These are phyloP conservation scores for Beauveria pseudobassiana DNA, from an alignment of 2,329 filamentous ascomycete genomes.

Conservation along the genomic window DNA sequence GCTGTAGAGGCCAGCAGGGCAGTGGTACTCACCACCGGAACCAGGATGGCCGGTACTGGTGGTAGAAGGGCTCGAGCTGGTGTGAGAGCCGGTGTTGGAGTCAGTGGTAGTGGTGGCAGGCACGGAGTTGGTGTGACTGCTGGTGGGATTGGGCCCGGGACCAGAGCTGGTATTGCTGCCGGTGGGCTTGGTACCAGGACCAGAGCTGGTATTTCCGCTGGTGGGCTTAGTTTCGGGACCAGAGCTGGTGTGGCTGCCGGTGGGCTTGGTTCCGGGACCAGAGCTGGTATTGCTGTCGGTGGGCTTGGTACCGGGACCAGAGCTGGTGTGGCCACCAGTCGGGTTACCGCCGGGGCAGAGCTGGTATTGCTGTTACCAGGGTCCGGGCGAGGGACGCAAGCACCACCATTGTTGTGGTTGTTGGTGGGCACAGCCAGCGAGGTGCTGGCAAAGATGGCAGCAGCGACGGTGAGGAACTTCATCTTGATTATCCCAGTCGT, in stretches of 20 bases:
- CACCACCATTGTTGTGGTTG: neutral
- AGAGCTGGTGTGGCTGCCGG: neutral
- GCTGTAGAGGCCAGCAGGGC: slow-evolving; percentile 17
- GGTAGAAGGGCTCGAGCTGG: neutral
- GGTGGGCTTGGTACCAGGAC: neutral
- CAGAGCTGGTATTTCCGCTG: neutral
- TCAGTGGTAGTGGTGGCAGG: neutral
- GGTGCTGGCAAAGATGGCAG: slow-evolving; percentile 12
- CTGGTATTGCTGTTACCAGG: neutral
- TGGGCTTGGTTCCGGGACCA: neutral
- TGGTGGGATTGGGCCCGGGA: slow-evolving; percentile 1
- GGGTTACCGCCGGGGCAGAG: neutral
- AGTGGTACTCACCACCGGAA: slow-evolving; percentile 7
- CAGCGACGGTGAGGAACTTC: slow-evolving; percentile 15
- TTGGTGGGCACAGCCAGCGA: slow-evolving; percentile 13
- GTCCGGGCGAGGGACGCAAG: neutral
- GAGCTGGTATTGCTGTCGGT: neutral
- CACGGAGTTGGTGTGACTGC: neutral
- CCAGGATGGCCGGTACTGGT: neutral
- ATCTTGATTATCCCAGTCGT: slow-evolving; percentile 11
- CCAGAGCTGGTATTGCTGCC: neutral
- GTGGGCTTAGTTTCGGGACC: neutral
- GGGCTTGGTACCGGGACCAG: neutral
- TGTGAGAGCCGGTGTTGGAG: neutral
- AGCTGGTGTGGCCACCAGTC: neutral